A percentile compares a stretch with the other conserved stretches of the same genome.
phyloP scores from a whole-genome alignment of 2,329 filamentous ascomycete species.

The Aspergillus flavus region DNA sequence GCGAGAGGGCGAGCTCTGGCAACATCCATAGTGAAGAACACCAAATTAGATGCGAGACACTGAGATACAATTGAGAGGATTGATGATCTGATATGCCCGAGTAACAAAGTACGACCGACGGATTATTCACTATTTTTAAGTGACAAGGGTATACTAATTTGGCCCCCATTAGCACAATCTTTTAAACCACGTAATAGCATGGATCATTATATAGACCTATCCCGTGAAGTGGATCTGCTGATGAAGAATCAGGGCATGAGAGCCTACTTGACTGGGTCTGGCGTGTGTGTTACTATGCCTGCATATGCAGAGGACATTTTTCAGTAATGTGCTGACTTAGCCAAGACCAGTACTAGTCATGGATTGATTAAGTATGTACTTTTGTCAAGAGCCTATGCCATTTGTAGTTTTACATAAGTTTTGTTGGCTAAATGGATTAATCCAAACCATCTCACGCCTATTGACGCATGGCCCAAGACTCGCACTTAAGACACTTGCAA shows the following conservation, averaged over 20 bases:
- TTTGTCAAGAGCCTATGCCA: background rate
- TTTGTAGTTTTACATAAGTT: background rate
- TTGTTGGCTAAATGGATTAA: background rate
- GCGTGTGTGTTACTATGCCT: background rate
- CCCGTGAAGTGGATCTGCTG: background rate
- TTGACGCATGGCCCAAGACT: background rate
- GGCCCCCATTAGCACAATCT: background rate
- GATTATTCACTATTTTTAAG: no score
- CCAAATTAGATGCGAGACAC: background rate
- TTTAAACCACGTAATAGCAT: background rate
- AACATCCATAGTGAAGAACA: background rate
- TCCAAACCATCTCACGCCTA: no score
- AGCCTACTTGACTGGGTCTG: background rate
- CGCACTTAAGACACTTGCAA: background rate
- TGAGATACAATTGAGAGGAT: background rate
- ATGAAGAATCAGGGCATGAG: background rate
- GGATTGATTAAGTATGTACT: background rate
- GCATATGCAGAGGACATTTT: background rate
- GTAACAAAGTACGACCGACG: background rate
- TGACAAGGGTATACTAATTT: background rate
- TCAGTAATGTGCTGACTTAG: background rate
- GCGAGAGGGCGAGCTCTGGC: background rate
- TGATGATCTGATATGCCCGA: background rate
- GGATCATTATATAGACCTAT: background rate
- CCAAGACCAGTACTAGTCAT: background rate